Evolutionary conservation across 73 alveolate species (phyloP).

Genomic region (Paramecium sonneborni): DNA sequence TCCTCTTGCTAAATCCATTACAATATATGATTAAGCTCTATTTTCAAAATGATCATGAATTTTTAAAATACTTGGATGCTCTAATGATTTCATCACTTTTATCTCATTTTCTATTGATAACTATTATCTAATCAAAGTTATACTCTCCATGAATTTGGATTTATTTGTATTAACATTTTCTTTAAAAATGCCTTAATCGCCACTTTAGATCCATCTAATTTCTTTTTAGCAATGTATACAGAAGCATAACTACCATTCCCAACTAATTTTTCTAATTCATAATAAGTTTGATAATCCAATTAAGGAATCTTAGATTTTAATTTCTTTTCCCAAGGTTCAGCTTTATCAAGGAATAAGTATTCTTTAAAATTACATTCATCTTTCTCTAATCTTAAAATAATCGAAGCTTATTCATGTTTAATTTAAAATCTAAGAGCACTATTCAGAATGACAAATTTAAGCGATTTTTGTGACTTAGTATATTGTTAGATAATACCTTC

Average conservation of each 20-base stretch:
- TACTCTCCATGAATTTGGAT: not conserved
- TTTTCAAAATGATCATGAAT: not conserved
- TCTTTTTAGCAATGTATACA: not conserved
- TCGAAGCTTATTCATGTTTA: not conserved
- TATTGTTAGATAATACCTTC: no score
- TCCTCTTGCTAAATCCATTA: not conserved
- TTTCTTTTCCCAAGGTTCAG: not conserved
- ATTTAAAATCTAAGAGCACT: not conserved
- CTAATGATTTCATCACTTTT: not conserved
- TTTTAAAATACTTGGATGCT: not conserved
- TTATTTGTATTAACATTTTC: not conserved
- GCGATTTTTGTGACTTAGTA: not conserved
- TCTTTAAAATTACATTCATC: not conserved
- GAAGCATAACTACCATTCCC: conserved; percentile 38
- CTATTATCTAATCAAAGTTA: not conserved
- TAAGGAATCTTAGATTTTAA: not conserved
- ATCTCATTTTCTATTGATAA: not conserved
- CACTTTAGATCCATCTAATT: not conserved
- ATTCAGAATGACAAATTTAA: not conserved
- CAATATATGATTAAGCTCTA: not conserved
- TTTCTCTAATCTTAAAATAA: not conserved
- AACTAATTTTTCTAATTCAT: not conserved
- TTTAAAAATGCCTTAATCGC: not conserved
- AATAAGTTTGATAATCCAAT: not conserved
- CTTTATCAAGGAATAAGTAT: not conserved